phyloP scores from a whole-genome alignment of 495 filamentous ascomycete species.

The Neurospora africana region DNA sequence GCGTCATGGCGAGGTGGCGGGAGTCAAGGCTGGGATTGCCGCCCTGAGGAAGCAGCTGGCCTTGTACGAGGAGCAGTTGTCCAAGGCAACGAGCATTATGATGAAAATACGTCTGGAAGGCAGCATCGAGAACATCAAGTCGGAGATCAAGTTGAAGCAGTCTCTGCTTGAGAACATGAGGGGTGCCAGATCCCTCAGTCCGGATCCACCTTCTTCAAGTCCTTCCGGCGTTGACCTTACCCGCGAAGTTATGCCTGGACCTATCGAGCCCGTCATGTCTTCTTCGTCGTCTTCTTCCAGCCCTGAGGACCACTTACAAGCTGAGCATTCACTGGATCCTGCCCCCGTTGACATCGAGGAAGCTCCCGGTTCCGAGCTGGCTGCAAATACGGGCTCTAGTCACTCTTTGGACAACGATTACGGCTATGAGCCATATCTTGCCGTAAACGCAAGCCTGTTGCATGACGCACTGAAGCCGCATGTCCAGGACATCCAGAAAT shows the following conservation, averaged over 20 bases:
- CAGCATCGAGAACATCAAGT: slow-evolving; percentile 43
- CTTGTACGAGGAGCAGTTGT: slow-evolving; percentile 26
- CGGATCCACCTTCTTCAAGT: too few relatives aligned
- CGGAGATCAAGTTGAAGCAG: slow-evolving; percentile 50
- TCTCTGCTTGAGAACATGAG: slow-evolving; percentile 13
- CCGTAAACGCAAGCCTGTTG: too few relatives aligned
- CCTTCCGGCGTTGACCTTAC: background rate
- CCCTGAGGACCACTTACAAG: background rate
- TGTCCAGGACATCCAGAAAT: too few relatives aligned
- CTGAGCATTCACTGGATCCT: background rate
- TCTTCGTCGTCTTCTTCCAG: background rate
- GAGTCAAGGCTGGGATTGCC: slow-evolving; percentile 44
- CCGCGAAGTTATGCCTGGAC: background rate
- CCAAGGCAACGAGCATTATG: slow-evolving; percentile 31
- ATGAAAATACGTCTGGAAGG: slow-evolving; percentile 41
- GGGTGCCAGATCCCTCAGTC: too few relatives aligned
- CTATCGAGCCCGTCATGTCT: background rate
- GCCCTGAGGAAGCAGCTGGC: slow-evolving; percentile 38
- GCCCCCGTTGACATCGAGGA: background rate
- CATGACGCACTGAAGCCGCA: too few relatives aligned
- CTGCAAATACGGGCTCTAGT: background rate
- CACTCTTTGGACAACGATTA: too few relatives aligned
- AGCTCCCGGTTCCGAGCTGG: background rate
- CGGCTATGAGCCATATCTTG: too few relatives aligned
- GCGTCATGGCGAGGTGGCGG: slow-evolving; percentile 35